These are phyloP conservation scores for Argentina anserina DNA, from an alignment of 306 rosid species.

Conservation along the genomic window DNA sequence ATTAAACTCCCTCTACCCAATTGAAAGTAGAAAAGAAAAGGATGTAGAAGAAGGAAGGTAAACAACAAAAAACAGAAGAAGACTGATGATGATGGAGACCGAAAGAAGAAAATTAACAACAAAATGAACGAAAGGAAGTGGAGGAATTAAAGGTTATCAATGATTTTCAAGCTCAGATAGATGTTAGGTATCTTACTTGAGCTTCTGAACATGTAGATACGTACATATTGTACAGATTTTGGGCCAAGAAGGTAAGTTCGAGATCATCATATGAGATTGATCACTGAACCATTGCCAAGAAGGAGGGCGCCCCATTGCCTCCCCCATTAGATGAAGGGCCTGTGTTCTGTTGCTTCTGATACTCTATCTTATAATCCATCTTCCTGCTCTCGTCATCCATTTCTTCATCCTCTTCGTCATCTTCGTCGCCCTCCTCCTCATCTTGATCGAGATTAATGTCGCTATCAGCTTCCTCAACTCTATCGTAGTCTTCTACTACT, in stretches of 20 bases:
- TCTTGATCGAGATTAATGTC: conserved; percentile 18
- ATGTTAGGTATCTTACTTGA: conserved; percentile 12
- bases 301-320: conserved; percentile 32
- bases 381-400: conserved; percentile 17
- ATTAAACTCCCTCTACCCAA: conserved; percentile 5
- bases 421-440: conserved; percentile 28
- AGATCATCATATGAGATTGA: conserved; percentile 1
- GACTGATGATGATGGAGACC: background rate
- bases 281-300: conserved; percentile 44
- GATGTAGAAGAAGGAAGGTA: background rate
- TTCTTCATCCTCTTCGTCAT: conserved; percentile 23
- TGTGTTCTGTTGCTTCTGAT: conserved; percentile 32
- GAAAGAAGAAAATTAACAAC: background rate
- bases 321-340: conserved; percentile 29
- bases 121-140: background rate
- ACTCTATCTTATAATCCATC: conserved; percentile 33
- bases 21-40: background rate
- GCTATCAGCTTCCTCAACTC: conserved; percentile 28
- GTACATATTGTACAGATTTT: conserved; percentile 27
- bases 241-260: background rate
- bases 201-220: conserved; percentile 17
- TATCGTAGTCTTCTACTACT: conserved; percentile 24
- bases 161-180: conserved; percentile 11
- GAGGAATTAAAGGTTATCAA: conserved; percentile 9
- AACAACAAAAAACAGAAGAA: conserved; percentile 12